A percentile compares a stretch with the other conserved stretches of the same genome.
Evolutionary conservation across 805 yeast genomes (phyloP).

Genomic region (Naumovozyma baii): DNA sequence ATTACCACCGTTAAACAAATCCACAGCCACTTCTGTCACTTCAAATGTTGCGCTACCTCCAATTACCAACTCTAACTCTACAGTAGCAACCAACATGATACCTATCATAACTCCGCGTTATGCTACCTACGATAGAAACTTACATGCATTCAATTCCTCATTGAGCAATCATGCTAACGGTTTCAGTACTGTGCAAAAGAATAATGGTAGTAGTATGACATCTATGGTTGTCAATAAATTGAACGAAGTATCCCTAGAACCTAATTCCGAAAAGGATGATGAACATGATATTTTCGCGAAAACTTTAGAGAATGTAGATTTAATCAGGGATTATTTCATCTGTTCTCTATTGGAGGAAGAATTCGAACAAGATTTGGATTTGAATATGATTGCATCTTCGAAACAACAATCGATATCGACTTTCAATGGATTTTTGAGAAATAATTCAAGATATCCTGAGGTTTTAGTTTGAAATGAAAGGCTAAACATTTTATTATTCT

Average conservation of each 20-base stretch:
- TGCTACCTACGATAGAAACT: conserved; percentile 5
- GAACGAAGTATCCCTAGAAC: conserved; percentile 1
- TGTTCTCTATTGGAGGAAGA: conserved; percentile 25
- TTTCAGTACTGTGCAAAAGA: conserved; percentile 18
- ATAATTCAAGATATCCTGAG: neutral
- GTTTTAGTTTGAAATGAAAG: neutral
- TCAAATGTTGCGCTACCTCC: conserved; percentile 1
- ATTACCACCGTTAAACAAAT: conserved; percentile 6
- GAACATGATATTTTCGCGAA: conserved; percentile 10
- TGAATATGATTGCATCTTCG: no score
- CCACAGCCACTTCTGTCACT: neutral
- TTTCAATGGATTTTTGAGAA: neutral
- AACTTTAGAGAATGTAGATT: conserved; percentile 13
- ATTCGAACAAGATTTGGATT: conserved; percentile 9
- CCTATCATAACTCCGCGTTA: conserved; percentile 9
- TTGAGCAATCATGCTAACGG: no score
- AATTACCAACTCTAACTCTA: conserved; percentile 1
- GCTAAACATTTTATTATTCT: no score
- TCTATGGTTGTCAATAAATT: no score
- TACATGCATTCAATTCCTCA: no score
- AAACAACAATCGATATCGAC: no score
- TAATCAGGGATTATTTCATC: conserved; percentile 23
- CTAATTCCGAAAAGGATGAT: no score
- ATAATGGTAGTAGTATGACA: no score
- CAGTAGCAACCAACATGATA: conserved; percentile 8